Base-by-base conservation (phyloP, 2,329 filamentous ascomycete species). In the Myriangium duriaei region DNA sequence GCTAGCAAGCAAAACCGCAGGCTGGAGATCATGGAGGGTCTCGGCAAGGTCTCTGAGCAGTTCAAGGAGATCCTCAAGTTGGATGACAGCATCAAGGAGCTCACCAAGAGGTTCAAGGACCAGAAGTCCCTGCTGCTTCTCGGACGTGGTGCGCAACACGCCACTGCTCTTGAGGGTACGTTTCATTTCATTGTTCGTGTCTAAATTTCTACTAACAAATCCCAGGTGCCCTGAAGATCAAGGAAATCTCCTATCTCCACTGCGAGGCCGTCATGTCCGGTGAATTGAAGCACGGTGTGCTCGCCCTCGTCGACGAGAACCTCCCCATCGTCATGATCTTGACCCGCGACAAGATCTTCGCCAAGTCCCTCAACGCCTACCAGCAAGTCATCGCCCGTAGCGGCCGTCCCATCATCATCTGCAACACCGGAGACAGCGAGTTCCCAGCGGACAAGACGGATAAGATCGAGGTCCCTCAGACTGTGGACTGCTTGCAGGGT, bases 221-320 rank as follows among this genome's bases (percentile, higher is more conserved):
- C 19, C 31, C 38, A 70, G 68, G 85, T 65, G 91, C 91, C 34
- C 72, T 98, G 51, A 98, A 98, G 74, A 98, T 98, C 65, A 98
- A 98, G 76, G 91, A 98, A 68, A 98, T 98, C 55, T 96, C 88
- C 12, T 98, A 98, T 65, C 82, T 98, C 43, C 91, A 98, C 66
- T 98, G 91, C 64, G 91, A 98, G 69, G 91, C 91, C 52, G 91
- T 98, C 70, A 98, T 98, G 91, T 96, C 91, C 47, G 91, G 91
- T 64, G 91, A 98, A 68, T 75, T 98, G 54, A 98, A 98, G 76
- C 91, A 98, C 64, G 91, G 91, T 71, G 91, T 98, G 37, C 71
- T 98, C 58, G 91, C 91, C 37, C 74, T 98, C 46, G 91, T 98
- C 43, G 91, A 98, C 55, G 91, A 98, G 74, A 88, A 94, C 65